phyloP scores from a whole-genome alignment of 306 rosid genomes.

The Pterocarpus santalinus region DNA sequence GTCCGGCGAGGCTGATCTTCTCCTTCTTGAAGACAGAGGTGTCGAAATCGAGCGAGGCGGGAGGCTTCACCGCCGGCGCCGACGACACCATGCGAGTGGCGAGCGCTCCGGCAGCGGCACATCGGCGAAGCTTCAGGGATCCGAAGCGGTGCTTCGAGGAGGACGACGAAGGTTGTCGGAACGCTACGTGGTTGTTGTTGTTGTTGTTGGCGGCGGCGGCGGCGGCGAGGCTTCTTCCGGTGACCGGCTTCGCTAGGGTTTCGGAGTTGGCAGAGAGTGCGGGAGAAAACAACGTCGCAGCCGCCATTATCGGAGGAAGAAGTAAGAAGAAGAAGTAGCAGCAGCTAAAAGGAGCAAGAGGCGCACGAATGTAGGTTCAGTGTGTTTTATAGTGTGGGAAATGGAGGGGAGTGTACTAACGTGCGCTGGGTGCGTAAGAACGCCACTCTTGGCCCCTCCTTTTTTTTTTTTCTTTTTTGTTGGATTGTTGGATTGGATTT shows the following conservation, averaged over 20 bases:
- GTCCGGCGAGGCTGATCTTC: slow-evolving; percentile 85
- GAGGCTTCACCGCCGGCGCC: slow-evolving; percentile 53
- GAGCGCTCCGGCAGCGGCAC: slow-evolving; percentile 44
- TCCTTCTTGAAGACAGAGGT: slow-evolving; percentile 90
- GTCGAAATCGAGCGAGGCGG: slow-evolving; percentile 70
- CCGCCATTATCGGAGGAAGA: slow-evolving; percentile 46
- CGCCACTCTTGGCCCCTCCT: no score
- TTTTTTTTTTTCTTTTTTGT: no score
- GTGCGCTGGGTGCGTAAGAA: neutral
- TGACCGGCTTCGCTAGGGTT: neutral
- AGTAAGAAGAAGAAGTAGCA: neutral
- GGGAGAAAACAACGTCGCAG: slow-evolving; percentile 43
- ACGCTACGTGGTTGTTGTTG: slow-evolving; percentile 37
- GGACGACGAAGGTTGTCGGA: slow-evolving; percentile 37
- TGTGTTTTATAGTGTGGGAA: no score
- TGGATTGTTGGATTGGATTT: no score
- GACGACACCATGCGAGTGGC: slow-evolving; percentile 75
- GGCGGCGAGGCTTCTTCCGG: slow-evolving; percentile 36
- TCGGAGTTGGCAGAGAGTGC: slow-evolving; percentile 46
- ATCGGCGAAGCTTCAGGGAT: slow-evolving; percentile 48
- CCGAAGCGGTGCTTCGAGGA: slow-evolving; percentile 43
- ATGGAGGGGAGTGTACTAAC: slow-evolving; percentile 5
- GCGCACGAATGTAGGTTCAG: neutral
- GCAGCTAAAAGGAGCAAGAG: neutral
- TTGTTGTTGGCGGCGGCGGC: neutral